Evolutionary conservation across 768 basidiomycete genomes (phyloP), one percentile per base, ranked within the genome.

Genomic region (Psilocybe sp.): DNA sequence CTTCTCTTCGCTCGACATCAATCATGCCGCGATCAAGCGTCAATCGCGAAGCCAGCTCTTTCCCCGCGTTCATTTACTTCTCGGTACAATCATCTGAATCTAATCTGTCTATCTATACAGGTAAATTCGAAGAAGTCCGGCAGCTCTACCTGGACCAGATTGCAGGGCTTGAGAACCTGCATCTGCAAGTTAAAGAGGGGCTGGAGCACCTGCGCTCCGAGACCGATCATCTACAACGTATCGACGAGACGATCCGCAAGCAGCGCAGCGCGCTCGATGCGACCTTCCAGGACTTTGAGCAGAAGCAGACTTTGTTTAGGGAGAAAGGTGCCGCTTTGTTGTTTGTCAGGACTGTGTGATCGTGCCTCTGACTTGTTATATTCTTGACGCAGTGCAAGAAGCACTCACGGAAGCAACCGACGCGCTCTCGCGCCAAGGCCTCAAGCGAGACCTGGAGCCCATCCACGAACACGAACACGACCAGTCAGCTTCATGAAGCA

Each of bases 141-240:
- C 67, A 68, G 50, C 75, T 71, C 33, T 87, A 86, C 60, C 64
- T 79, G 40, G 81, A 82, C 51, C 83, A 89, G 63, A 77, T 89
- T 53, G 67, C 74, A 38, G 79, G 79, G 19, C 74, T 88, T 50
- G 79, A 78, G 51, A 69, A 61, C 28, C 68, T 87, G 19, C 82
- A 84, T 44, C 64, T 73, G 28, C 79, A 81, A 47, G 81, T 87
- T 38, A 64, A 66, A 45, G 67, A 74, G 59, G 71, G 72, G 23
- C 53, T 79, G 34, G 69, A 71, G 18, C 65, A 71, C 32, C 62
- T 79, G 23, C 72, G 70, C 32, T 63, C 65, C 13, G 77, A 79
- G 60, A 70, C 73, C 31, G 72, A 73, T 46, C 70, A 75, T 49
- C 62, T 79, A 9, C 64, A 70, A 38, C 69, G 68, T 16, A 67